Evolutionary conservation across 2,329 filamentous ascomycete species (phyloP), one percentile per base, ranked within the genome.

Genomic region (Colletotrichum acutatum): DNA sequence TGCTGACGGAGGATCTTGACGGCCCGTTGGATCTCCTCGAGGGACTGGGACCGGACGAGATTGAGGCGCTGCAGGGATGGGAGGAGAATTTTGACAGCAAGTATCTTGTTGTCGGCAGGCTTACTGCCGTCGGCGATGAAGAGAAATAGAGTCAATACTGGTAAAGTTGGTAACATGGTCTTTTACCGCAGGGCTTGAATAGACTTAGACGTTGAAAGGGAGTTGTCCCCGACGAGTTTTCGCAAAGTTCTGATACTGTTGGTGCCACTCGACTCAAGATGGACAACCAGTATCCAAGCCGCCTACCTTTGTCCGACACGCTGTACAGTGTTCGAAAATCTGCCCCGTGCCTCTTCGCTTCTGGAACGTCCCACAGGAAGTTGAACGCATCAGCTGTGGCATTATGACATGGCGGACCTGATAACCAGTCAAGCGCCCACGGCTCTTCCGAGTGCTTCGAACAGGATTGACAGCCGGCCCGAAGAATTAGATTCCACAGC

Each of bases 51-150:
- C 82, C 81, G 1, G 95, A 96, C 71, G 92, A 97, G 86, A 84
- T 93, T 84, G 95, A 97, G 82, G 94, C 95, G 62, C 85, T 98
- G 82, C 87, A 89, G 78, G 95, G 94, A 2, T 99, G 97, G 97
- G 95, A 98, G 86, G 95, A 97, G 85, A 89, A 95, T 76, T 99
- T 99, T 82, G 85, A 89, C 74, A 94, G 96, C 83, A 98, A 99
- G 88, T 99, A 99, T 83, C 86, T 98, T 28, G 91, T 98, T n/a
- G 95, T 99, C 16, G 97, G 97, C 24, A 93, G 91, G 84, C 83
- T 99, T 79, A 93, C 98, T 28, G 83, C 88, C 1, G 84, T 83
- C 28, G 83, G 78, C 3, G 85, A 89, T 26, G 79, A 82, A 74
- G 77, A 75, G 14, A 78, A 80, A 70, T 69, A 49, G 37, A 42